phyloP scores from a whole-genome alignment of 192 early-diverging fungal species.

The Geranomyces variabilis region DNA sequence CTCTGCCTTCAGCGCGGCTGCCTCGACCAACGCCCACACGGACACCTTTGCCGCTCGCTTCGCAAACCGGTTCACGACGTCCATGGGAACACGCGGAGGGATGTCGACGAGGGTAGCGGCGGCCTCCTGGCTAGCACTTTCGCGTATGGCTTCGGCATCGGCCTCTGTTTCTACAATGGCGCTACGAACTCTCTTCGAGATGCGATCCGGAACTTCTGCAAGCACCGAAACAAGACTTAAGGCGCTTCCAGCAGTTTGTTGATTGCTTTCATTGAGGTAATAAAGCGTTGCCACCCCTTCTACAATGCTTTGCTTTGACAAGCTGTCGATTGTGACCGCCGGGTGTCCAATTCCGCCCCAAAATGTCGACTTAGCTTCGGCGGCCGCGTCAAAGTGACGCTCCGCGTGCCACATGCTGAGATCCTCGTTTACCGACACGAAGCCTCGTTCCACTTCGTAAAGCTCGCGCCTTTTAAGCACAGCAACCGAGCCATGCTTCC shows the following conservation, averaged over 20 bases:
- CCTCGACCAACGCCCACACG: constrained; percentile 1
- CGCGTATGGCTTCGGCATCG: constrained; percentile 4
- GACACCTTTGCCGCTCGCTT: background rate
- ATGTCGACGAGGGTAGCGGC: constrained; percentile 14
- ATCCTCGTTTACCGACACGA: background rate
- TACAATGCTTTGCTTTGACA: constrained; percentile 57
- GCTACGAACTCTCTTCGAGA: background rate
- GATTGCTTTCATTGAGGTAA: constrained; percentile 59
- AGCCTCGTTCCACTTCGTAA: background rate
- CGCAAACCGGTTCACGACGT: constrained; percentile 4
- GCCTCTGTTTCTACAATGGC: background rate
- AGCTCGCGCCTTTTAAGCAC: constrained; percentile 18
- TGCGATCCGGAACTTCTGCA: background rate
- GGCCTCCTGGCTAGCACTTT: background rate
- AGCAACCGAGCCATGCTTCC: constrained; percentile 31
- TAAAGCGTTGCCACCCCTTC: constrained; percentile 73
- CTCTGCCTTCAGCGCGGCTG: constrained; percentile 5
- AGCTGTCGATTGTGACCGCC: constrained; percentile 1
- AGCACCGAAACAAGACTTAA: constrained; percentile 4
- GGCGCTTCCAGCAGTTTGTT: background rate
- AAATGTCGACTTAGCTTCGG: background rate
- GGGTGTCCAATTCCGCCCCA: constrained; percentile 22
- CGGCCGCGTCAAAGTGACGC: background rate
- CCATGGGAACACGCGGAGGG: constrained; percentile 5
- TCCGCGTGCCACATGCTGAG: constrained; percentile 13